A percentile compares a stretch with the other conserved stretches of the same genome.
phyloP scores from a whole-genome alignment of 2,329 filamentous ascomycete species.

The Metarhizium album region DNA sequence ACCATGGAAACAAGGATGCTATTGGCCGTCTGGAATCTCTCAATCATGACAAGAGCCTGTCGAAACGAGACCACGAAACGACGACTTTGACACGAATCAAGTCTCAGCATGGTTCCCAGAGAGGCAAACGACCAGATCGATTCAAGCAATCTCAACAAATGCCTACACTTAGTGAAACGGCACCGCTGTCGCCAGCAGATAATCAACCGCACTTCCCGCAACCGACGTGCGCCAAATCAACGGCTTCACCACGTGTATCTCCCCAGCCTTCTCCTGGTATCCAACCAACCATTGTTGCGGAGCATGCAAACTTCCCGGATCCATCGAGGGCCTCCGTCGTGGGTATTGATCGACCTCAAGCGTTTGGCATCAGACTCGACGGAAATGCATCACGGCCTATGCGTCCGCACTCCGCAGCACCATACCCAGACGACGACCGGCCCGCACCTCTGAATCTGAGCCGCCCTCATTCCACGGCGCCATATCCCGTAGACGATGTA shows the following conservation, averaged over 20 bases:
- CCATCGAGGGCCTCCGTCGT: slow-evolving; percentile 30
- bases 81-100: slow-evolving; percentile 83
- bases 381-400: slow-evolving; percentile 14
- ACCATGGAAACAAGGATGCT: slow-evolving; percentile 88
- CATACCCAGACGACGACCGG: slow-evolving; percentile 60
- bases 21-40: slow-evolving; percentile 72
- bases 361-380: slow-evolving; percentile 41
- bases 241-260: slow-evolving; percentile 24
- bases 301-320: slow-evolving; percentile 35
- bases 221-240: slow-evolving; percentile 6
- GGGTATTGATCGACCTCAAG: slow-evolving; percentile 30
- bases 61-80: slow-evolving; percentile 85
- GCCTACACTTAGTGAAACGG: slow-evolving; percentile 38
- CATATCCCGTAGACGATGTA: slow-evolving; percentile 44
- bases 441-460: slow-evolving; percentile 36
- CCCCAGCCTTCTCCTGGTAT: slow-evolving; percentile 32
- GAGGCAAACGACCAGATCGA: slow-evolving; percentile 49
- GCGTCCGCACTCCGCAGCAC: slow-evolving; percentile 47
- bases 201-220: slow-evolving; percentile 11
- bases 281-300: slow-evolving; percentile 26
- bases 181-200: slow-evolving; percentile 18
- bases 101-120: slow-evolving; percentile 61
- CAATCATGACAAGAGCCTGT: slow-evolving; percentile 70
- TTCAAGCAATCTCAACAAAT: slow-evolving; percentile 41
- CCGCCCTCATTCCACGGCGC: slow-evolving; percentile 36